These are phyloP conservation scores for Ustilago crameri DNA, from an alignment of 1,284 basidiomycete genomes.

Conservation along the genomic window DNA sequence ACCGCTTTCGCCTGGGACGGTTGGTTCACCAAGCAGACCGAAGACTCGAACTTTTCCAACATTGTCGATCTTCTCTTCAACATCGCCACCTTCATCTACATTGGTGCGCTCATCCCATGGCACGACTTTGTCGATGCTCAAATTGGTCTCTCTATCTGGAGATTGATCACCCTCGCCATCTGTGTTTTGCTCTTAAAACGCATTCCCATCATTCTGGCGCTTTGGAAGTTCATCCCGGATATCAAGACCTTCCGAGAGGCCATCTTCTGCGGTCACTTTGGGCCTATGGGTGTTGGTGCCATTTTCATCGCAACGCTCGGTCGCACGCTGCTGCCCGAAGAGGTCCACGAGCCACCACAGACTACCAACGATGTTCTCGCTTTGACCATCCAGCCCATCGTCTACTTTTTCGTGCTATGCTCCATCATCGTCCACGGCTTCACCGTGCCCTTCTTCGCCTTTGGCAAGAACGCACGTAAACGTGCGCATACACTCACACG, in stretches of 20 bases:
- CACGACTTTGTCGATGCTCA: slow-evolving; percentile 56
- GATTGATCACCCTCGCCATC: slow-evolving; percentile 63
- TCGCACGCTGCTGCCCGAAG: slow-evolving; percentile 58
- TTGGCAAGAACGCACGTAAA: slow-evolving; percentile 55
- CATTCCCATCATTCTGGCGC: slow-evolving; percentile 62
- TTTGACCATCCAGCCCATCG: slow-evolving; percentile 65
- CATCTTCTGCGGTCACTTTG: slow-evolving; percentile 67
- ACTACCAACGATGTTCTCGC: slow-evolving; percentile 63
- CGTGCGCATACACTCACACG: slow-evolving; percentile 59
- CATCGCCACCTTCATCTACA: slow-evolving; percentile 67
- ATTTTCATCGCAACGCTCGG: slow-evolving; percentile 67
- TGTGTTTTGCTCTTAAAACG: slow-evolving; percentile 63
- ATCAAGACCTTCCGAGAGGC: slow-evolving; percentile 68
- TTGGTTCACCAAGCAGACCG: slow-evolving; percentile 93
- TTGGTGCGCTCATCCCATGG: slow-evolving; percentile 68
- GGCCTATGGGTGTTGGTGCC: slow-evolving; percentile 67
- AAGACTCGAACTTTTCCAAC: slow-evolving; percentile 84
- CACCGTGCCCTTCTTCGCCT: slow-evolving; percentile 67
- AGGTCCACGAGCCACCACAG: slow-evolving; percentile 58
- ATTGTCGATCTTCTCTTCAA: slow-evolving; percentile 84
- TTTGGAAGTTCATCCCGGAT: slow-evolving; percentile 68
- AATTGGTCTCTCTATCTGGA: slow-evolving; percentile 58
- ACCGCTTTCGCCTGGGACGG: slow-evolving; percentile 96
- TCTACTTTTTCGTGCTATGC: slow-evolving; percentile 67
- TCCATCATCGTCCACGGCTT: slow-evolving; percentile 67